Evolutionary conservation across 2,329 filamentous ascomycete species (phyloP).

Genomic region (Trichoderma lentiforme): DNA sequence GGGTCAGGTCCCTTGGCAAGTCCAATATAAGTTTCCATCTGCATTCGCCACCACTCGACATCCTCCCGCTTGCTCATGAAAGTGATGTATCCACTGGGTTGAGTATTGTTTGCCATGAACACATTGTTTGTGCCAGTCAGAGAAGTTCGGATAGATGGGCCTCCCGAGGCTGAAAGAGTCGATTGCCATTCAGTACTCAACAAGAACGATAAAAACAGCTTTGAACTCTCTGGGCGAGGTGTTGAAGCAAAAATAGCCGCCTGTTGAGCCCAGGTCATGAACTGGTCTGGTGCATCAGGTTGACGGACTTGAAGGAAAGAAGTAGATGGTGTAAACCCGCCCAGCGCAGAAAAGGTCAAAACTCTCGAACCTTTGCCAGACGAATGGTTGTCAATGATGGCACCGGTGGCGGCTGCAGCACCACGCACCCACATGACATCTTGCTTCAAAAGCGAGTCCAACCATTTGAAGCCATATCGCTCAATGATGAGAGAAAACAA

Average conservation of each 20-base stretch:
- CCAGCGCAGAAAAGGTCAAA: neutral
- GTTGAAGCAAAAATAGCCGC: conserved; percentile 1
- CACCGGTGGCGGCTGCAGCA: neutral
- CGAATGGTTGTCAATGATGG: neutral
- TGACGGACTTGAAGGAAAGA: conserved; percentile 1
- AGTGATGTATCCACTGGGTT: neutral
- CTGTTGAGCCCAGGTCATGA: conserved; percentile 13
- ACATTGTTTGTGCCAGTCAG: conserved; percentile 4
- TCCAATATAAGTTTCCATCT: conserved; percentile 11
- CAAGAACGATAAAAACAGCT: conserved; percentile 1
- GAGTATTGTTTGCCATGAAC: conserved; percentile 4
- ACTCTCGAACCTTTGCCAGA: neutral
- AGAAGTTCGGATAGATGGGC: neutral
- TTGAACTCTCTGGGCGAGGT: neutral
- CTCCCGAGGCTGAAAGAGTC: neutral
- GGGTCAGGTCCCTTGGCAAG: conserved; percentile 1
- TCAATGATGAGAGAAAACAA: conserved; percentile 5
- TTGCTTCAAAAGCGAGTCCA: neutral
- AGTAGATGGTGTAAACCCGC: conserved; percentile 3
- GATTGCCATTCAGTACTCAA: neutral
- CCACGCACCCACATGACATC: conserved; percentile 14
- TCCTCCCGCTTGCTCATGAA: neutral
- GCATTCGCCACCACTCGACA: conserved; percentile 10
- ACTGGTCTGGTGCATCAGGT: neutral
- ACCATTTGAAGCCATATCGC: conserved; percentile 1